These are phyloP conservation scores for Phytophthora pistaciae DNA, from an alignment of 352 stramenopile genomes.

Conservation along the genomic window DNA sequence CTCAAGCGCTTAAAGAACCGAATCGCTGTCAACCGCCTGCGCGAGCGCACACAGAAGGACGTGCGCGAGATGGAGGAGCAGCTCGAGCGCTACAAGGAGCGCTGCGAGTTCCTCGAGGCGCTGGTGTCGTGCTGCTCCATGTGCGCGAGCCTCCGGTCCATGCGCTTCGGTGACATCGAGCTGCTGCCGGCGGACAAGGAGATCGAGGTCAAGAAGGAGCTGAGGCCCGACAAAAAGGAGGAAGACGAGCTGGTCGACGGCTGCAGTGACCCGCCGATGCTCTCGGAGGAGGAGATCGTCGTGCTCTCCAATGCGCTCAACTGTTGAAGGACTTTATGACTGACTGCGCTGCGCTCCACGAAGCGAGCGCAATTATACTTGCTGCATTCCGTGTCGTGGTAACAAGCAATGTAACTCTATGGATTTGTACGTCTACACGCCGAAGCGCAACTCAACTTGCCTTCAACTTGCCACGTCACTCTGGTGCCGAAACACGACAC, in stretches of 20 bases:
- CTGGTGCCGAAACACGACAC: background rate
- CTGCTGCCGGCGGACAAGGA: slow-evolving; percentile 5
- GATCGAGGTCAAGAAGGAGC: slow-evolving; percentile 11
- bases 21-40: slow-evolving; percentile 49
- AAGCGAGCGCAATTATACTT: slow-evolving; percentile 1
- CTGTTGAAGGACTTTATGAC: slow-evolving; percentile 3
- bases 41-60: slow-evolving; percentile 59
- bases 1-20: slow-evolving; percentile 69
- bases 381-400: slow-evolving; percentile 12
- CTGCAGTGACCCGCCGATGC: slow-evolving; percentile 11
- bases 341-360: background rate
- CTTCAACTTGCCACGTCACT: slow-evolving; percentile 7
- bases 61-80: slow-evolving; percentile 50
- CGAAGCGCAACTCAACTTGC: background rate
- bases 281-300: slow-evolving; percentile 41
- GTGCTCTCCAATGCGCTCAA: slow-evolving; percentile 37
- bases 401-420: slow-evolving; percentile 18
- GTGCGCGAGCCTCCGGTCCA: slow-evolving; percentile 27
- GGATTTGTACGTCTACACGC: slow-evolving; percentile 8
- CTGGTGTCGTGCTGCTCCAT: slow-evolving; percentile 34
- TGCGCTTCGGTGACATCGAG: slow-evolving; percentile 27
- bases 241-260: slow-evolving; percentile 4
- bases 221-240: background rate
- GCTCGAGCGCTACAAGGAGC: slow-evolving; percentile 41
- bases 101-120: slow-evolving; percentile 48